Evolutionary conservation across 179 eudicot genomes (phyloP).

Genomic region (Pouteria campechiana): DNA sequence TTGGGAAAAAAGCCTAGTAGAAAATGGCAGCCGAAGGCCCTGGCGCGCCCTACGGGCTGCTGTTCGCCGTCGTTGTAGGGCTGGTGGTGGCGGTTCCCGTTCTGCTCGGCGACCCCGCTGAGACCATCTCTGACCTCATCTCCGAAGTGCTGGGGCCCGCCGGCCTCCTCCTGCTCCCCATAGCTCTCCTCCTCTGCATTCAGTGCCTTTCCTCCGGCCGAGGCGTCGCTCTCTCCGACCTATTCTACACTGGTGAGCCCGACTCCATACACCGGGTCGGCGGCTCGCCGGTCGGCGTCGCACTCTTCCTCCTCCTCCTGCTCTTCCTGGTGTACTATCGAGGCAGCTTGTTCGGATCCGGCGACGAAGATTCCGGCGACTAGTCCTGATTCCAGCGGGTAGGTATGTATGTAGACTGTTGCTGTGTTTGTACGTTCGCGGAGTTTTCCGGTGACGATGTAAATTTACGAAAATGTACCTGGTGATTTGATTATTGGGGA

Average conservation of each 20-base stretch:
- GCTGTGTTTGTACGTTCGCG: too few species aligned
- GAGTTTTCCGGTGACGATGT: too few species aligned
- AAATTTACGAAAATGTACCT: too few species aligned
- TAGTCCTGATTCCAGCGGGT: neutral
- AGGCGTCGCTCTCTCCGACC: conserved; percentile 32
- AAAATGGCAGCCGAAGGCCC: conserved; percentile 19
- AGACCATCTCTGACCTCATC: conserved; percentile 49
- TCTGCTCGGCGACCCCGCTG: conserved; percentile 49
- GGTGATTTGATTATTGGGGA: too few species aligned
- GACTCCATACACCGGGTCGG: conserved; percentile 56
- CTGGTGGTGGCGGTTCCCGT: conserved; percentile 33
- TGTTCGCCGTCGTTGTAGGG: conserved; percentile 55
- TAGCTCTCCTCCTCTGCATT: conserved; percentile 51
- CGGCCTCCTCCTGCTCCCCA: conserved; percentile 57
- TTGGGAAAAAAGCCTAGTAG: conserved; percentile 3
- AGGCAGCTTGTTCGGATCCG: conserved; percentile 38
- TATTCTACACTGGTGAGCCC: conserved; percentile 55
- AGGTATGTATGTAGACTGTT: neutral
- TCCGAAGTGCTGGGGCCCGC: conserved; percentile 53
- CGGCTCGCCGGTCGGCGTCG: conserved; percentile 47
- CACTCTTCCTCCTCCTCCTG: conserved; percentile 18
- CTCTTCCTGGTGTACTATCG: conserved; percentile 28
- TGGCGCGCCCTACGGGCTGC: conserved; percentile 60
- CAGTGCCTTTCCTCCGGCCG: conserved; percentile 64
- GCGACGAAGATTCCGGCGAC: conserved; percentile 30